These are phyloP conservation scores for Diaporthe sp. DNA, from an alignment of 2,329 filamentous ascomycete genomes.

Conservation along the genomic window DNA sequence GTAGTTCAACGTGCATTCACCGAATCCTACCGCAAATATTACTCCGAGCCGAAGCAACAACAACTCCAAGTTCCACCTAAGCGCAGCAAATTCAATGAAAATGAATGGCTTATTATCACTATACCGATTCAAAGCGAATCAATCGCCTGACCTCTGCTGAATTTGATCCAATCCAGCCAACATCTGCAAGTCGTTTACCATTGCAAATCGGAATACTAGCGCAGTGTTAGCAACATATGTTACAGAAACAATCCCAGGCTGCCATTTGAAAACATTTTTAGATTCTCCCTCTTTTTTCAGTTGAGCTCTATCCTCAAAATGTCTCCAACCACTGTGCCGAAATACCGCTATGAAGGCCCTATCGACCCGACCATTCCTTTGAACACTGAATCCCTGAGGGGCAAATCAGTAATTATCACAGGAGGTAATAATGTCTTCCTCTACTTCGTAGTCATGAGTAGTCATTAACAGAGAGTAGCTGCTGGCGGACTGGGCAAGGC, in stretches of 20 bases:
- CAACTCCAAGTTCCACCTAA: background rate
- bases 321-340: background rate
- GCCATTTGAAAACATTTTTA: too few relatives aligned
- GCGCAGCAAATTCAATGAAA: background rate
- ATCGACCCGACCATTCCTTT: background rate
- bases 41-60: conserved; percentile 1
- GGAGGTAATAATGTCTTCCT: background rate
- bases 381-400: background rate
- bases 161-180: background rate
- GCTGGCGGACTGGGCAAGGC: background rate
- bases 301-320: background rate
- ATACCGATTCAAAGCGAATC: background rate
- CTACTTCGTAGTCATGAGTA: accelerated
- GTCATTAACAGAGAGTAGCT: background rate
- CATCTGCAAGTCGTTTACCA: background rate
- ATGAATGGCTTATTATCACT: background rate
- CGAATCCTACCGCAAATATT: background rate
- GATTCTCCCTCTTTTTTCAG: too few relatives aligned
- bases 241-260: too few relatives aligned
- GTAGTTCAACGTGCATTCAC: background rate
- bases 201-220: background rate
- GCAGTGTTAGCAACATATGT: too few relatives aligned
- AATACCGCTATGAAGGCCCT: conserved; percentile 1
- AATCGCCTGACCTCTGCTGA: background rate
- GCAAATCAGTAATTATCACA: background rate